These are phyloP conservation scores for Perilla frutescens DNA, from an alignment of 257 asterid species.

Conservation along the genomic window DNA sequence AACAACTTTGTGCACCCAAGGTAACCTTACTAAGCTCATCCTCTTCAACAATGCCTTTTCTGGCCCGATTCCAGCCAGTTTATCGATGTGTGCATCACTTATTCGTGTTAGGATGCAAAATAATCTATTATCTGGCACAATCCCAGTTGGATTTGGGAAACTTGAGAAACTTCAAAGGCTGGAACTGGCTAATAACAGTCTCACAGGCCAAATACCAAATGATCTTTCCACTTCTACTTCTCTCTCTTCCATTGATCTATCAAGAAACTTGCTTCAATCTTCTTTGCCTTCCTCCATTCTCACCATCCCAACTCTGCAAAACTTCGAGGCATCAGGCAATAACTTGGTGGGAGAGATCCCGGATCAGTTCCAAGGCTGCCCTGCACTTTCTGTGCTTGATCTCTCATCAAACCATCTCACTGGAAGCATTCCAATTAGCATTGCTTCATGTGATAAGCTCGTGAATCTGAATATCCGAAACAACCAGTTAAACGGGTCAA, in stretches of 20 bases:
- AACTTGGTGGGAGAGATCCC: slow-evolving; percentile 48
- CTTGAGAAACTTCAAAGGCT: slow-evolving; percentile 42
- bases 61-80: slow-evolving; percentile 48
- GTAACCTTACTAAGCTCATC: slow-evolving; percentile 50
- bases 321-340: slow-evolving; percentile 50
- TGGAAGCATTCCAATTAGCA: slow-evolving; percentile 52
- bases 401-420: slow-evolving; percentile 49
- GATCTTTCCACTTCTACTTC: slow-evolving; percentile 51
- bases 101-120: slow-evolving; percentile 53
- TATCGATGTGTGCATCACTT: slow-evolving; percentile 43
- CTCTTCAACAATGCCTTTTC: slow-evolving; percentile 51
- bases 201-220: slow-evolving; percentile 58
- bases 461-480: slow-evolving; percentile 41
- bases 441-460: slow-evolving; percentile 49
- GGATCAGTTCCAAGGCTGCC: slow-evolving; percentile 48
- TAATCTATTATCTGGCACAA: slow-evolving; percentile 51
- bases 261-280: slow-evolving; percentile 55
- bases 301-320: slow-evolving; percentile 49
- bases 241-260: slow-evolving; percentile 52
- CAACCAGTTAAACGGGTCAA: slow-evolving; percentile 54
- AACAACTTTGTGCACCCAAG: slow-evolving; percentile 36
- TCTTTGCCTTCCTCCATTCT: slow-evolving; percentile 49
- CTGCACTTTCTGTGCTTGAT: slow-evolving; percentile 46
- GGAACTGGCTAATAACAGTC: slow-evolving; percentile 49
- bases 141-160: slow-evolving; percentile 56